phyloP scores from a whole-genome alignment of 177 flowering plant species.

The Vitis hybrid region DNA sequence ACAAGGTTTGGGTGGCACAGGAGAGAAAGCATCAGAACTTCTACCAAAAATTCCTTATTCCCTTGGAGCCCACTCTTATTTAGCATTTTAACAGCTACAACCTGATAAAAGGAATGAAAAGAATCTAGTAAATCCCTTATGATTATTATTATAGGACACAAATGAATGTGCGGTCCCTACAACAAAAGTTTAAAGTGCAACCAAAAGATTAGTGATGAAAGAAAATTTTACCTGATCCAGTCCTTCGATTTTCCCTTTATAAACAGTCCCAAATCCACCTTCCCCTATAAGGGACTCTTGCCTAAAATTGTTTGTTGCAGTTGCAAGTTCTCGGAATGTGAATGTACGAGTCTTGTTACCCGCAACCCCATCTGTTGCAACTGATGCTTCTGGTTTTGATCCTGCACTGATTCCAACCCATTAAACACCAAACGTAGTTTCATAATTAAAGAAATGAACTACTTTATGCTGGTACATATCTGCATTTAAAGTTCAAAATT shows the following conservation, averaged over 20 bases:
- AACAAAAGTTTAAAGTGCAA: neutral
- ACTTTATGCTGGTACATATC: neutral
- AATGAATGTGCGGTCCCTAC: neutral
- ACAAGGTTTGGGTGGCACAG: slow-evolving; percentile 49
- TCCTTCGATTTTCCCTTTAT: slow-evolving; percentile 29
- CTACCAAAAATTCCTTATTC: slow-evolving; percentile 46
- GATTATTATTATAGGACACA: neutral
- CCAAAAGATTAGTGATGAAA: neutral
- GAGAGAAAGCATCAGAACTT: slow-evolving; percentile 46
- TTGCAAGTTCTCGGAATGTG: slow-evolving; percentile 33
- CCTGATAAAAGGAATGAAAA: slow-evolving; percentile 18
- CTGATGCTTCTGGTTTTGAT: neutral
- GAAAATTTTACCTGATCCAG: slow-evolving; percentile 32
- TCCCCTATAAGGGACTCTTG: slow-evolving; percentile 31
- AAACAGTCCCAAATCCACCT: slow-evolving; percentile 54
- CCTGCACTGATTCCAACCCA: neutral
- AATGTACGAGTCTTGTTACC: slow-evolving; percentile 15
- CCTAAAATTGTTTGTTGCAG: slow-evolving; percentile 42
- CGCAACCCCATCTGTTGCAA: neutral
- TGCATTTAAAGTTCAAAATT: neutral
- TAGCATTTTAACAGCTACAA: slow-evolving; percentile 40
- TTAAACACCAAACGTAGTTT: neutral
- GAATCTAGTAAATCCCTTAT: neutral
- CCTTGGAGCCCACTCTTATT: slow-evolving; percentile 39
- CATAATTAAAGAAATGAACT: neutral